A percentile compares a stretch with the other conserved stretches of the same genome.
Conservation (phyloP, 805 yeast genomes). For the Saturnispora gosingensis region DNA sequence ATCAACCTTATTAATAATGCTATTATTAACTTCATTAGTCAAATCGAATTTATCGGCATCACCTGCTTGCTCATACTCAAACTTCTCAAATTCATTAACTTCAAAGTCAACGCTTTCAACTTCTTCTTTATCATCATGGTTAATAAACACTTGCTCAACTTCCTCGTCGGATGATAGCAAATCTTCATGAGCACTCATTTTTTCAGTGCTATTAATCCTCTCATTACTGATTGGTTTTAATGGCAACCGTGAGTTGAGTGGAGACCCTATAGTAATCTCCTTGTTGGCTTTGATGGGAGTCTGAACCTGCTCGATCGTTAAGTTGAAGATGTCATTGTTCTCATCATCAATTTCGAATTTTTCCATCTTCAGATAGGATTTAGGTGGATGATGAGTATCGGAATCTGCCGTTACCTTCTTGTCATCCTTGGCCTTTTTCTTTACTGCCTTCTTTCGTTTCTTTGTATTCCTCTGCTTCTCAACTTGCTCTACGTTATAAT, state of each 20-base stretch:
- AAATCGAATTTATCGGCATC: not conserved
- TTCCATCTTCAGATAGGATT: slow-evolving; percentile 16
- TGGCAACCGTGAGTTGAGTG: slow-evolving; percentile 6
- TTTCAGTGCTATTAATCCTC: not conserved
- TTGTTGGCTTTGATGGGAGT: slow-evolving; percentile 9
- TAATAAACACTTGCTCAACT: slow-evolving; percentile 10
- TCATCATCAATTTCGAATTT: slow-evolving; percentile 18
- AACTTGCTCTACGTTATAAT: not conserved
- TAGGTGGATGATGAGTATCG: not conserved
- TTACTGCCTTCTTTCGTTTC: not conserved
- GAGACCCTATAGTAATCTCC: not conserved
- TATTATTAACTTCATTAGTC: not conserved
- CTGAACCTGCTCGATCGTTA: slow-evolving; percentile 7
- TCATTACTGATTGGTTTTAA: not conserved
- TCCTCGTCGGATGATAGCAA: not conserved
- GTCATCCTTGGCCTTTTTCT: not conserved
- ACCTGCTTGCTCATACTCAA: not conserved
- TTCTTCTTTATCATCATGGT: slow-evolving; percentile 1
- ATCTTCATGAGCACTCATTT: not conserved
- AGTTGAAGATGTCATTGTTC: slow-evolving; percentile 12
- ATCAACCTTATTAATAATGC: slow-evolving; percentile 6
- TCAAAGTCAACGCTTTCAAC: not conserved
- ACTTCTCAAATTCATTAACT: not conserved
- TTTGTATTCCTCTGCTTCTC: not conserved
- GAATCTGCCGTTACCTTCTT: not conserved